Conservation (phyloP, 495 filamentous ascomycete genomes). For the Xeromyces bisporus region DNA sequence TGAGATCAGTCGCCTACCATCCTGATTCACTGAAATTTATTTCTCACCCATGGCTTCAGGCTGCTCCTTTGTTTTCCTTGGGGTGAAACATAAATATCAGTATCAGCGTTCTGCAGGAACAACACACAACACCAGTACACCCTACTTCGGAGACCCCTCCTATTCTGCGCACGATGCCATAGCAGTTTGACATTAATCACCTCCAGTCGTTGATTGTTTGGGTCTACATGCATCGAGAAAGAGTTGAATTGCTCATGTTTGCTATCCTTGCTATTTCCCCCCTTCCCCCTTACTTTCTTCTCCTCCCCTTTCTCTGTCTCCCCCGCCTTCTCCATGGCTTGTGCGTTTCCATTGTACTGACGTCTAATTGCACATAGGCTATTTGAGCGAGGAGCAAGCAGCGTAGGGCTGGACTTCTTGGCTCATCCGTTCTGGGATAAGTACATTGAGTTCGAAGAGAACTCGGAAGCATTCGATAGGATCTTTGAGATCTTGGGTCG, state of each 20-base stretch:
- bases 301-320: constrained; percentile 10
- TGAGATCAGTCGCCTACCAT: constrained; percentile 34
- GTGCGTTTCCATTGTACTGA: constrained; percentile 16
- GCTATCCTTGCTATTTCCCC: constrained; percentile 24
- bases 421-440: constrained; percentile 98
- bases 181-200: constrained; percentile 19
- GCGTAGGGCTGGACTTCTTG: constrained; percentile 83
- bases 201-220: constrained; percentile 22
- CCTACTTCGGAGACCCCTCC: constrained; percentile 16
- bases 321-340: constrained; percentile 6
- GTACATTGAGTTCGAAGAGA: constrained; percentile 90
- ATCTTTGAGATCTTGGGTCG: constrained; percentile 76
- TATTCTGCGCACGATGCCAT: constrained; percentile 19
- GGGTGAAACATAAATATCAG: constrained; percentile 9
- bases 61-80: constrained; percentile 26
- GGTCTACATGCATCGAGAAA: constrained; percentile 19
- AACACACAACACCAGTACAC: constrained; percentile 14
- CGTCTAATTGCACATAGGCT: constrained; percentile 38
- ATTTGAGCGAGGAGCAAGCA: constrained; percentile 76
- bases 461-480: constrained; percentile 67
- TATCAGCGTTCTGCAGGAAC: constrained; percentile 15
- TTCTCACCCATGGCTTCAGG: constrained; percentile 43
- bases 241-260: constrained; percentile 37
- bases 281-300: constrained; percentile 10
- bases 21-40: constrained; percentile 26